Conservation (phyloP, 495 filamentous ascomycete species). For the Tuber microsphaerosporum region DNA sequence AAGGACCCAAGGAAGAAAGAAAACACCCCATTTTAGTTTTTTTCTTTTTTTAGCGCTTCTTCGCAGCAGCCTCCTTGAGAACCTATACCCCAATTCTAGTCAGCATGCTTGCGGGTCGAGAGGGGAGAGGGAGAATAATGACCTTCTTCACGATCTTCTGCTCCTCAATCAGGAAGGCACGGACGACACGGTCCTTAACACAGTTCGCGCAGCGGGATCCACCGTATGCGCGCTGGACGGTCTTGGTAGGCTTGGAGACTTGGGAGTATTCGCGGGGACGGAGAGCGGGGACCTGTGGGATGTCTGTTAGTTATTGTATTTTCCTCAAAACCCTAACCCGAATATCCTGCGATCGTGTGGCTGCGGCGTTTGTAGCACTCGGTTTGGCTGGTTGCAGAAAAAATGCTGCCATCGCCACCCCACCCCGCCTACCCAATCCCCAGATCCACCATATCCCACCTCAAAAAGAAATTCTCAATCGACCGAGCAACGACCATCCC, state of each 20-base stretch:
- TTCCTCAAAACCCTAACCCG: background rate
- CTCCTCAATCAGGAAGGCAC: slow-evolving; percentile 98
- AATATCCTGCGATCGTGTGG: background rate
- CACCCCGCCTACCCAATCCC: background rate
- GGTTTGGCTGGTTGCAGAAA: background rate
- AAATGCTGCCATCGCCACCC: background rate
- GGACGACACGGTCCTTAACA: slow-evolving; percentile 92
- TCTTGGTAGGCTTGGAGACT: slow-evolving; percentile 97
- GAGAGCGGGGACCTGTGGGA: slow-evolving; percentile 76
- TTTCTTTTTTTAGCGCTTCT: slow-evolving; percentile 50
- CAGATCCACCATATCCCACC: background rate
- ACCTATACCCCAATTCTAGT: slow-evolving; percentile 23
- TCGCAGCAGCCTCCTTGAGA: slow-evolving; percentile 68
- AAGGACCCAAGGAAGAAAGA: background rate
- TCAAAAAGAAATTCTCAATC: background rate
- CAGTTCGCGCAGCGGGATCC: slow-evolving; percentile 97
- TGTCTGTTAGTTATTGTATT: slow-evolving; percentile 6
- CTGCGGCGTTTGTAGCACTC: background rate
- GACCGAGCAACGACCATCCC: background rate
- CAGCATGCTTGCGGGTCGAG: background rate
- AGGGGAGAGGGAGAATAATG: background rate
- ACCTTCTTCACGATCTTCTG: slow-evolving; percentile 99
- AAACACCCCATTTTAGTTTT: background rate
- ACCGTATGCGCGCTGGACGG: slow-evolving; percentile 94
- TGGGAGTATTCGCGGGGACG: slow-evolving; percentile 93